phyloP scores from a whole-genome alignment of 2,329 filamentous ascomycete genomes.

The Fusarium humuli region DNA sequence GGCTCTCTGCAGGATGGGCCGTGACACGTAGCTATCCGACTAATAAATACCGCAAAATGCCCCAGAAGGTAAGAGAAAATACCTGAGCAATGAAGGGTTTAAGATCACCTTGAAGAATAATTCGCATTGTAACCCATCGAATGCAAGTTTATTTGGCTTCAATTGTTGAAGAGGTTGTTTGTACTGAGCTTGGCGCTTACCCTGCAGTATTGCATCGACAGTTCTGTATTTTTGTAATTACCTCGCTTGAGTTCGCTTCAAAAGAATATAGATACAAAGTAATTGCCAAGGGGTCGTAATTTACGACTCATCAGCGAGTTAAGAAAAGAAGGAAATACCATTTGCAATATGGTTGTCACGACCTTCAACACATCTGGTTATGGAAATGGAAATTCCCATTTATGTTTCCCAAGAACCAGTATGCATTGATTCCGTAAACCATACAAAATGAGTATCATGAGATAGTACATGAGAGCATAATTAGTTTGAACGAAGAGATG shows the following conservation, averaged over 20 bases:
- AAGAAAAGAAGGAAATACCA: not conserved
- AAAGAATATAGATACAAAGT: not conserved
- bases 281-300: not conserved
- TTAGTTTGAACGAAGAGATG: not conserved
- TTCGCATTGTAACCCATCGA: not conserved
- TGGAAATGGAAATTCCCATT: not conserved
- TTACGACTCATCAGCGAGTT: not conserved
- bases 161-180: not conserved
- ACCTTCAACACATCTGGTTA: not conserved
- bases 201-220: not conserved
- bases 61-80: not conserved
- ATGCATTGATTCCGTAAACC: too few relatives aligned
- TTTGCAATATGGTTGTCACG: not conserved
- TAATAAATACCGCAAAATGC: slow-evolving; percentile 1
- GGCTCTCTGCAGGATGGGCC: slow-evolving; percentile 6
- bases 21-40: not conserved
- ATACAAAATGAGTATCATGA: not conserved
- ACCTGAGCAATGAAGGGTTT: not conserved
- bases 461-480: not conserved
- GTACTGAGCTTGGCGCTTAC: not conserved
- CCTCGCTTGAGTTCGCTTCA: not conserved
- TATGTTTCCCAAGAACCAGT: not conserved
- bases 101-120: too few relatives aligned
- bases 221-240: too few relatives aligned
- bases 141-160: too few relatives aligned